Evolutionary conservation across 208 protist genomes (phyloP).

Genomic region (Trypanosoma mega): DNA sequence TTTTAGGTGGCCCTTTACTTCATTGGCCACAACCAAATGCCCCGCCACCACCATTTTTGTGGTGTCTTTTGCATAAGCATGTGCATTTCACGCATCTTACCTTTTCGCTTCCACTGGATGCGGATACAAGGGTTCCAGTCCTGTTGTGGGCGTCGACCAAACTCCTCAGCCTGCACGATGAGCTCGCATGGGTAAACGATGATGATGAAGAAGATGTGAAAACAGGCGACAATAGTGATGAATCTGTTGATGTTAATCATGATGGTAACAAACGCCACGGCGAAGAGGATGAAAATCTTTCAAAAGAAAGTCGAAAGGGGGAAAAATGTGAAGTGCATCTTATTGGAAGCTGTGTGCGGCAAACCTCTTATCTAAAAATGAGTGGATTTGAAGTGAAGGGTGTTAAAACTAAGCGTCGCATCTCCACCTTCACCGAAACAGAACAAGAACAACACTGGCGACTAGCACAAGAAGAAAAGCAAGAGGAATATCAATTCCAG

Average conservation of each 20-base stretch:
- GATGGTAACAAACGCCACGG: too few species aligned
- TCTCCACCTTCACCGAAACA: too few species aligned
- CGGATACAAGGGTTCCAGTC: not conserved
- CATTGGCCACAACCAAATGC: constrained; percentile 11
- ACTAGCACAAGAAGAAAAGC: not conserved
- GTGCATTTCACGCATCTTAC: constrained; percentile 18
- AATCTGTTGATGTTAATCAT: too few species aligned
- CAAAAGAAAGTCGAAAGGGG: too few species aligned
- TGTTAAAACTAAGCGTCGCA: too few species aligned
- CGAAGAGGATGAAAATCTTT: too few species aligned
- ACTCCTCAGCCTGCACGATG: constrained; percentile 14
- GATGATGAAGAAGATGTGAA: not conserved
- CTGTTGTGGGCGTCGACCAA: constrained; percentile 15
- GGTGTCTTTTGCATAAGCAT: constrained; percentile 18
- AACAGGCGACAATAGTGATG: not conserved
- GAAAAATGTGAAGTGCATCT: too few species aligned
- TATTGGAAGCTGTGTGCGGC: too few species aligned
- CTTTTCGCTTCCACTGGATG: constrained; percentile 16
- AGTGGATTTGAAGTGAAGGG: too few species aligned
- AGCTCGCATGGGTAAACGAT: not conserved
- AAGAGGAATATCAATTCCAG: not conserved
- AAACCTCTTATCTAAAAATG: too few species aligned
- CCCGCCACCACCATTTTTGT: constrained; percentile 14
- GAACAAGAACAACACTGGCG: not conserved
- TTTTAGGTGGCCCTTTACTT: not conserved